Percentiles rank a stretch among this genome's conserved stretches.
Conservation (phyloP, 352 stramenopile genomes). For the Saprolegnia diclina region DNA sequence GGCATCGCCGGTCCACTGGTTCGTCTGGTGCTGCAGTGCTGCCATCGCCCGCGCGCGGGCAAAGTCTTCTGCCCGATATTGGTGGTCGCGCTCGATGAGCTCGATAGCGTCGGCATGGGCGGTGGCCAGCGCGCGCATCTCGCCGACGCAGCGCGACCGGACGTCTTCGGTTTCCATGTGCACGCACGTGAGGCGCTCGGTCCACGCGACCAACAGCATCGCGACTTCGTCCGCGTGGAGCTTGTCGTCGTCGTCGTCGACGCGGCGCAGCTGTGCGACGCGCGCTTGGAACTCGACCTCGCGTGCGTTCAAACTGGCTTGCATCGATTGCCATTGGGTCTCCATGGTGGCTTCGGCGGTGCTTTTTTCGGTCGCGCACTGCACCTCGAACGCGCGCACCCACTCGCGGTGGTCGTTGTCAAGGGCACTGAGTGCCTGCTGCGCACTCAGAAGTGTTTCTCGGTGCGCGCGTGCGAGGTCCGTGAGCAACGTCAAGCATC, state of each 20-base stretch:
- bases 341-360: background rate
- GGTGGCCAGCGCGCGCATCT: background rate
- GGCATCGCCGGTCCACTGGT: background rate
- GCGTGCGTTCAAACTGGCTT: background rate
- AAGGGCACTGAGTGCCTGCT: background rate
- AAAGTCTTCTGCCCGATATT: background rate
- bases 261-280: background rate
- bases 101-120: background rate
- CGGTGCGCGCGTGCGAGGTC: background rate
- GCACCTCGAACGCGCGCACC: background rate
- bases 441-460: background rate
- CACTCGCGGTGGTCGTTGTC: background rate
- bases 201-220: background rate
- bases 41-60: background rate
- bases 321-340: background rate
- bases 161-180: slow-evolving; percentile 19
- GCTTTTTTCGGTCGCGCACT: background rate
- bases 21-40: background rate
- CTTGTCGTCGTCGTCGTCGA: background rate
- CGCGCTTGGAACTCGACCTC: background rate
- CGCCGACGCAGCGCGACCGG: background rate
- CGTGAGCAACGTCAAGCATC: background rate
- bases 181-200: background rate
- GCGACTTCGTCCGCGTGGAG: background rate
- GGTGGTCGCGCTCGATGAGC: background rate